Base-by-base conservation (phyloP, 23 red algal genomes). In the Cyanidioschyzon merolae region DNA sequence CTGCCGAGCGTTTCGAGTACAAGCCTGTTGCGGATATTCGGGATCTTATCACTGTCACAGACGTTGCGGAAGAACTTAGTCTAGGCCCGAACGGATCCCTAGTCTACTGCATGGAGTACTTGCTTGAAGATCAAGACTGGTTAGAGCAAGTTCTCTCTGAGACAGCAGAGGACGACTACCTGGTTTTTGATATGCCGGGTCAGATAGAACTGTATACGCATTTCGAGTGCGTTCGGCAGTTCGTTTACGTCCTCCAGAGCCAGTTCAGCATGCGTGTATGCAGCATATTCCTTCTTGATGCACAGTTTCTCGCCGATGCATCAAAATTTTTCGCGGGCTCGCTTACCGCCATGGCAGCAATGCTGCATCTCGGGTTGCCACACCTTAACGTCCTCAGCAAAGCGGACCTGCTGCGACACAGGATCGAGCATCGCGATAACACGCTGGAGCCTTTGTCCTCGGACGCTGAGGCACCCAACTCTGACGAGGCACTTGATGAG, bases 121-220 rank as follows among this genome's bases (percentile, higher is more conserved):
- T 96, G 67, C 26, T 96, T 37, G 82, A 89, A 39, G 90, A 96
- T 58, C 37, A 88, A 36, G 88, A 88, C 34, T 96, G 92, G 92
- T 54, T 90, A 17, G 87, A 96, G 67, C 87, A 96, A 21, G 80
- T 90, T 45, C 34, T 96, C 0, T 76, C 80, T 34, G 76, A 54
- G 0, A 87, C 84, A 37, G 78, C 90, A 15, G 92, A 96, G 30
- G 86, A 85, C 41, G 92, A 96, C 58, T 91, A 86, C 36, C 75
- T 96, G 34, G 76, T 90, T 16, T 90, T 96, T 40, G 92, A 96
- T 37, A 76, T 86, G 24, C 92, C 92, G 2, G 92, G 92, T 18
- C 92, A 96, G 80, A 88, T 96, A 34, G 92, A 96, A 35, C 59
- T 96, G 2, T 96, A 90, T 74, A 96, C 92, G 7, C 88, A 91